phyloP scores from a whole-genome alignment of 257 asterid genomes.

The Orobanche coerulescens region DNA sequence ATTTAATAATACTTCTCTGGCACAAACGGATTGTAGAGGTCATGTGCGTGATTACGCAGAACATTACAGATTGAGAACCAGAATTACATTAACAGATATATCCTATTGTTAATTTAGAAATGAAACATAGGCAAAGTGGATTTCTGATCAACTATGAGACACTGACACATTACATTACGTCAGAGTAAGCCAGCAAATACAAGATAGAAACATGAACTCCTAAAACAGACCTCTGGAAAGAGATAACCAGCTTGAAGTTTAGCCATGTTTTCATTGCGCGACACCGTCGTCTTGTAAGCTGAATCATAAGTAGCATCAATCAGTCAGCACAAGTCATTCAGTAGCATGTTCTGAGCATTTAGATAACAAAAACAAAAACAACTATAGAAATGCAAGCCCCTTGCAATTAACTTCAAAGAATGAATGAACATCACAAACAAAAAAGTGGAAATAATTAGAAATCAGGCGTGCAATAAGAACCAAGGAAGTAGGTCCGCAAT shows the following conservation, averaged over 20 bases:
- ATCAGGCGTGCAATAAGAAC: not conserved
- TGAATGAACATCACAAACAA: not conserved
- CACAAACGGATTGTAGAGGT: not conserved
- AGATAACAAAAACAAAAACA: no score
- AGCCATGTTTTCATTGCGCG: constrained; percentile 77
- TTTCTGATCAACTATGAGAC: constrained; percentile 2
- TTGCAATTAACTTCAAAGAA: not conserved
- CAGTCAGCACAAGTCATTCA: constrained; percentile 9
- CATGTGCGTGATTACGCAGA: not conserved
- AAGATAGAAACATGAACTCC: not conserved
- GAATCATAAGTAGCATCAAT: constrained; percentile 26
- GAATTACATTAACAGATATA: no score
- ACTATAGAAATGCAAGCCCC: not conserved
- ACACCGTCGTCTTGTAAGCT: constrained; percentile 75
- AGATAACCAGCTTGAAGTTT: constrained; percentile 98
- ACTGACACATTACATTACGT: constrained; percentile 3
- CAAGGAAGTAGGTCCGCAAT: not conserved
- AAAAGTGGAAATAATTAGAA: not conserved
- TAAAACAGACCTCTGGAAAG: constrained; percentile 78
- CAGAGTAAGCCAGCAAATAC: constrained; percentile 1
- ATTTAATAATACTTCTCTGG: not conserved
- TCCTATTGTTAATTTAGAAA: not conserved
- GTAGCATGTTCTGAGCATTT: not conserved
- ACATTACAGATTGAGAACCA: not conserved
- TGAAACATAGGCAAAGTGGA: not conserved